phyloP scores from a whole-genome alignment of 2,329 filamentous ascomycete genomes.

The Dothideomycetes sp. region DNA sequence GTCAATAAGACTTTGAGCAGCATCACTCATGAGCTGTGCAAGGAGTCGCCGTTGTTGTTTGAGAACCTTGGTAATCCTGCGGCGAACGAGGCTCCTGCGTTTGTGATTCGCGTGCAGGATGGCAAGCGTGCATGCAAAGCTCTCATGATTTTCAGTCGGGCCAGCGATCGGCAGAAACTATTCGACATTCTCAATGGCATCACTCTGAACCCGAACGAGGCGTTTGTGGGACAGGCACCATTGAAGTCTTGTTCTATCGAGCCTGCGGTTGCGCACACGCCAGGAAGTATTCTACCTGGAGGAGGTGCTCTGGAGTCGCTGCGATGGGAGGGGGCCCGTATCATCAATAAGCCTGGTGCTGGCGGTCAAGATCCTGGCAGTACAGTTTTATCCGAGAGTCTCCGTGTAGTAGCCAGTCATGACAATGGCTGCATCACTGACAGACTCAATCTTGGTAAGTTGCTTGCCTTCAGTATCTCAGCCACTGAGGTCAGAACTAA shows the following conservation, averaged over 20 bases:
- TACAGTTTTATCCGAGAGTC: conserved; percentile 63
- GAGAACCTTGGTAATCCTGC: conserved; percentile 49
- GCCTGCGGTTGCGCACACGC: conserved; percentile 22
- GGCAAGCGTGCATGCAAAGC: conserved; percentile 56
- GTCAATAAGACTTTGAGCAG: conserved; percentile 67
- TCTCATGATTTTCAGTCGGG: conserved; percentile 62
- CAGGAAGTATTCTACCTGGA: not conserved
- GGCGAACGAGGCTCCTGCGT: conserved; percentile 56
- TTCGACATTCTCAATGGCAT: conserved; percentile 66
- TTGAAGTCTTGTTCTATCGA: conserved; percentile 57
- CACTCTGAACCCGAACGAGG: conserved; percentile 55
- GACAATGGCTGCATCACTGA: conserved; percentile 71
- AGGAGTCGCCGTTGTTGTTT: conserved; percentile 61
- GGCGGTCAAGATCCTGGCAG: conserved; percentile 46
- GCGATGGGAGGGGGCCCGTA: conserved; percentile 54
- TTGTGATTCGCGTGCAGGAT: conserved; percentile 61
- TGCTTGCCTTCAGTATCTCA: not conserved
- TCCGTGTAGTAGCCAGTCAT: conserved; percentile 66
- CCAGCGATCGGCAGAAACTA: conserved; percentile 58
- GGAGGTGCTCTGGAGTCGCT: conserved; percentile 15
- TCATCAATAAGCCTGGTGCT: conserved; percentile 57
- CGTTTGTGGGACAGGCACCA: conserved; percentile 57
- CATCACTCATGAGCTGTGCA: conserved; percentile 58
- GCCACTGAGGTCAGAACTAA: not conserved
- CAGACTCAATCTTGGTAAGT: conserved; percentile 60